phyloP scores from a whole-genome alignment of 148 eudicot genomes.

The Pouteria glomerata region DNA sequence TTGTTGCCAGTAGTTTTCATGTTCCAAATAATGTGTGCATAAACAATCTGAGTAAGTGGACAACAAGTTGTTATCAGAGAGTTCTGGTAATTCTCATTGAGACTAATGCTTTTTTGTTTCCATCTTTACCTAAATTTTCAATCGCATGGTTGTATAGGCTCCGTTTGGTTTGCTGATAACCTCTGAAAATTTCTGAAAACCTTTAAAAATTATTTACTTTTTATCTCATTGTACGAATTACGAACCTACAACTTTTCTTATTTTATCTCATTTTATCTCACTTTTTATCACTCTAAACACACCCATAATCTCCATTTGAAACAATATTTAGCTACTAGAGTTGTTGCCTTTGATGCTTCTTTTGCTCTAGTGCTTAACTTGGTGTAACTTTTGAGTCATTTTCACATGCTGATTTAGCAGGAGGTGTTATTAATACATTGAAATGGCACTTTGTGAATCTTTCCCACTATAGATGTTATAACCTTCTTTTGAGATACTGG shows the following conservation, averaged over 20 bases:
- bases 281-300: too few species aligned
- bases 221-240: too few species aligned
- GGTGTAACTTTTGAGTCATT: not conserved
- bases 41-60: not conserved
- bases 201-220: too few species aligned
- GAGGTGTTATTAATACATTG: not conserved
- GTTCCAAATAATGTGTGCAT: not conserved
- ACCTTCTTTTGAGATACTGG: not conserved
- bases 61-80: not conserved
- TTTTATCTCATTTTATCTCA: too few species aligned
- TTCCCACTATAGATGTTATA: not conserved
- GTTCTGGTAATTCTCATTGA: constrained; percentile 1
- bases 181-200: too few species aligned
- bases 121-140: not conserved
- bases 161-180: too few species aligned
- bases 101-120: not conserved
- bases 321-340: not conserved
- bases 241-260: too few species aligned
- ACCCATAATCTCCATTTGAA: not conserved
- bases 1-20: not conserved
- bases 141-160: not conserved
- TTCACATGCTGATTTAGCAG: not conserved
- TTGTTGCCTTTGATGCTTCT: not conserved
- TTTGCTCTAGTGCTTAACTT: not conserved
- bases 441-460: not conserved